These are phyloP conservation scores for Coemansia sp. DNA, from an alignment of 192 early-diverging fungal species.

Conservation along the genomic window DNA sequence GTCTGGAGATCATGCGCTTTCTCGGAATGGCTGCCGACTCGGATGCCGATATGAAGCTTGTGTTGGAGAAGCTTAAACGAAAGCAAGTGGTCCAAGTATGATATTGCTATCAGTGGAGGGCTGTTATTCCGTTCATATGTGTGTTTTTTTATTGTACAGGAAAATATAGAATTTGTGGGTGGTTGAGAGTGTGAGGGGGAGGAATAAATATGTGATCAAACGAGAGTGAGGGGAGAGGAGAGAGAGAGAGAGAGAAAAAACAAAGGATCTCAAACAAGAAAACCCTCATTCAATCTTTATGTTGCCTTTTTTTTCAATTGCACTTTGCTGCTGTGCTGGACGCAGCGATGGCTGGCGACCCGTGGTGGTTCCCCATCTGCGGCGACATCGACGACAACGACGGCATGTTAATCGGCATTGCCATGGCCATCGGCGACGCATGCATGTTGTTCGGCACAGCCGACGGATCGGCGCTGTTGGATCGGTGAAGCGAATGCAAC, in stretches of 20 bases:
- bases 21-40: constrained; percentile 29
- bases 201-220: too few relatives aligned
- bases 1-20: constrained; percentile 44
- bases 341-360: constrained; percentile 11
- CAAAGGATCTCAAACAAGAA: too few relatives aligned
- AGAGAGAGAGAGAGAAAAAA: too few relatives aligned
- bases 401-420: constrained; percentile 11
- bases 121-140: too few relatives aligned
- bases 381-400: constrained; percentile 17
- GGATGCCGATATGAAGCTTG: constrained; percentile 20
- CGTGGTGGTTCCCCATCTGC: constrained; percentile 13
- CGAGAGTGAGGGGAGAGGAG: too few relatives aligned
- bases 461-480: too few relatives aligned
- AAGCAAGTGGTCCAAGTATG: not conserved
- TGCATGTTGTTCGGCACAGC: not conserved
- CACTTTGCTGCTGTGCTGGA: constrained; percentile 28
- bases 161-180: too few relatives aligned
- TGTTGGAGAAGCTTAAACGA: constrained; percentile 9
- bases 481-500: too few relatives aligned
- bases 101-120: too few relatives aligned
- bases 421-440: not conserved
- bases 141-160: too few relatives aligned
- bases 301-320: constrained; percentile 4
- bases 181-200: too few relatives aligned
- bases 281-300: too few relatives aligned